These are phyloP conservation scores for Akanthomyces lecanii DNA, from an alignment of 2,329 filamentous ascomycete species.

Conservation along the genomic window DNA sequence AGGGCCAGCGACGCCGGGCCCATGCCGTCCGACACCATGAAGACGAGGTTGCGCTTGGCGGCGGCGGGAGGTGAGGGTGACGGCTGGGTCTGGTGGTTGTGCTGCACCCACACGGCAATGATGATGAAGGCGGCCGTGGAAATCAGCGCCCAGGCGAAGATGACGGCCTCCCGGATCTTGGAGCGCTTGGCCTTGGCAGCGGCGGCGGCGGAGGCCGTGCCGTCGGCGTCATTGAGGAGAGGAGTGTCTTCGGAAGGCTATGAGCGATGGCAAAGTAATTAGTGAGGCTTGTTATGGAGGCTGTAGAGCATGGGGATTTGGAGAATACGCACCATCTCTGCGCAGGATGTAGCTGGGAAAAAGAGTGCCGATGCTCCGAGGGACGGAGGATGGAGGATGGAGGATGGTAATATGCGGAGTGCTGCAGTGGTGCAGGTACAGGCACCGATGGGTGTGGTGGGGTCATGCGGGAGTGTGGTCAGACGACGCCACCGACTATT, in stretches of 20 bases:
- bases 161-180: constrained; percentile 63
- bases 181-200: constrained; percentile 22
- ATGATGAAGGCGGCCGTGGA: constrained; percentile 76
- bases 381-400: neutral
- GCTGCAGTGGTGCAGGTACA: neutral
- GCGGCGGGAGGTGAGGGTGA: constrained; percentile 31
- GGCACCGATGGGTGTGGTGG: neutral
- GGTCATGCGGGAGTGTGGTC: neutral
- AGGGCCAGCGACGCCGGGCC: constrained; percentile 85
- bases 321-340: constrained; percentile 2
- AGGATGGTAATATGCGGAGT: too few species aligned
- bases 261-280: neutral
- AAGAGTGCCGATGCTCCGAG: neutral
- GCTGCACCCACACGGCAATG: constrained; percentile 72
- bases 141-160: constrained; percentile 78
- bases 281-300: neutral
- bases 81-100: constrained; percentile 52
- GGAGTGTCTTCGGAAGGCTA: constrained; percentile 15
- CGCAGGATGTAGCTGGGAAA: neutral
- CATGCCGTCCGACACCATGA: constrained; percentile 99
- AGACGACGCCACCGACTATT: neutral
- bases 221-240: constrained; percentile 11
- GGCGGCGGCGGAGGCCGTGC: neutral
- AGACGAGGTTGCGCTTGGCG: constrained; percentile 88
- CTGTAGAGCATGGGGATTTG: neutral